Percentiles rank a stretch among this genome's conserved stretches.
phyloP scores from a whole-genome alignment of 768 basidiomycete species.

The Flagelloscypha sp. region DNA sequence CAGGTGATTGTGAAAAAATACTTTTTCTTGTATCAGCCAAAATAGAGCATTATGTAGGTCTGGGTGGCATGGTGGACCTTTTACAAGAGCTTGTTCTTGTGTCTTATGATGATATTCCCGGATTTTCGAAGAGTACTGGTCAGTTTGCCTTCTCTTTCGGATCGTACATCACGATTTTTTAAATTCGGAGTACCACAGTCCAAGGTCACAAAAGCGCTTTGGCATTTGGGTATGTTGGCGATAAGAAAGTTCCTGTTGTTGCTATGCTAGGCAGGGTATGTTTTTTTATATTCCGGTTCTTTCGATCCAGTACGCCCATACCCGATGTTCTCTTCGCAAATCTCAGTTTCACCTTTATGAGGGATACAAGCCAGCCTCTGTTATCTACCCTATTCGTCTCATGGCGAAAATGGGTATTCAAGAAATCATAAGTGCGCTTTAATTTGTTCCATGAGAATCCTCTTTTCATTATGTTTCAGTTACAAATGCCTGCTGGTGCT shows the following conservation, averaged over 20 bases:
- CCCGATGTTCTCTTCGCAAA: no score
- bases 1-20: no score
- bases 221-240: slow-evolving; percentile 73
- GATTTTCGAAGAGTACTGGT: slow-evolving; percentile 77
- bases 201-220: slow-evolving; percentile 73
- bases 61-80: slow-evolving; percentile 62
- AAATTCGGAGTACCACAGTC: slow-evolving; percentile 33
- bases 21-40: no score
- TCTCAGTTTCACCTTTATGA: slow-evolving; percentile 85
- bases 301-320: slow-evolving; percentile 1
- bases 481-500: slow-evolving; percentile 83
- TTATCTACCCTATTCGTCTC: slow-evolving; percentile 71
- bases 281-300: slow-evolving; percentile 1
- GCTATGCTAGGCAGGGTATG: slow-evolving; percentile 83
- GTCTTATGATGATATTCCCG: slow-evolving; percentile 60
- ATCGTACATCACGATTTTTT: not conserved
- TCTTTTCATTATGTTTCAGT: slow-evolving; percentile 33
- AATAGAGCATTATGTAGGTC: no score
- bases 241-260: slow-evolving; percentile 62
- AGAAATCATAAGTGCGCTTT: slow-evolving; percentile 59
- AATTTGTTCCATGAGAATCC: not conserved
- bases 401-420: slow-evolving; percentile 74
- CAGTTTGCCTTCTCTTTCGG: slow-evolving; percentile 10
- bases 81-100: slow-evolving; percentile 51
- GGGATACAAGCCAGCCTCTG: slow-evolving; percentile 61